Evolutionary conservation across 495 filamentous ascomycete genomes (phyloP).

Genomic region (Penicillium egyptiacum): DNA sequence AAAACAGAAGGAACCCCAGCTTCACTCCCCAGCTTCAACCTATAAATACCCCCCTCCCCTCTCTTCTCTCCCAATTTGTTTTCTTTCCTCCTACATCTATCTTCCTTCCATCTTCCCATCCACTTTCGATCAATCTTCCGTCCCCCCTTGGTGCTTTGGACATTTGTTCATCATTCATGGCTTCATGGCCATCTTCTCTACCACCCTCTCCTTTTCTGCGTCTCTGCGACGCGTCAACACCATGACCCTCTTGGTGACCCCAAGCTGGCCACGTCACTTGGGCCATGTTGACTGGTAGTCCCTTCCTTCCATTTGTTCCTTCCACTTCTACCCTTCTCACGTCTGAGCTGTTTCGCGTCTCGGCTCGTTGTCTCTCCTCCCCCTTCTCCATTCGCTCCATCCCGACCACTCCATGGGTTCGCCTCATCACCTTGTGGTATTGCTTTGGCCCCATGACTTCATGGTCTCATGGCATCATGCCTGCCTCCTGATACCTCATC

Average conservation of each 20-base stretch:
- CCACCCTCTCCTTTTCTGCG: background rate
- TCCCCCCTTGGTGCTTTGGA: background rate
- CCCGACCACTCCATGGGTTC: background rate
- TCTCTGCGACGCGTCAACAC: background rate
- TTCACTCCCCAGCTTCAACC: background rate
- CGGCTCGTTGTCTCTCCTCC: background rate
- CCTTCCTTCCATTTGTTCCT: background rate
- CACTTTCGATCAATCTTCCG: background rate
- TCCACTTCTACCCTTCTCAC: no score
- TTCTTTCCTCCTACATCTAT: constrained; percentile 11
- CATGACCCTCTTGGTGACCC: background rate
- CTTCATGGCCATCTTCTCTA: background rate
- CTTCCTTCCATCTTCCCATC: background rate
- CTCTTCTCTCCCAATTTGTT: constrained; percentile 4
- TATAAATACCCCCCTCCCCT: constrained; percentile 5
- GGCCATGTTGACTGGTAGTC: background rate
- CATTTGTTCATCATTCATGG: background rate
- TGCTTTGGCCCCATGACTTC: background rate
- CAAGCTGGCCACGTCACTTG: background rate
- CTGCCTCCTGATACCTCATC: background rate
- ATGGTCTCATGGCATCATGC: background rate
- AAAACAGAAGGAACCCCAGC: background rate
- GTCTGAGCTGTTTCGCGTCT: no score
- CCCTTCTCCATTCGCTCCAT: background rate
- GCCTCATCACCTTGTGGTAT: no score